These are phyloP conservation scores for Verticillium dahliae DNA, from an alignment of 2,329 filamentous ascomycete genomes.

Conservation along the genomic window DNA sequence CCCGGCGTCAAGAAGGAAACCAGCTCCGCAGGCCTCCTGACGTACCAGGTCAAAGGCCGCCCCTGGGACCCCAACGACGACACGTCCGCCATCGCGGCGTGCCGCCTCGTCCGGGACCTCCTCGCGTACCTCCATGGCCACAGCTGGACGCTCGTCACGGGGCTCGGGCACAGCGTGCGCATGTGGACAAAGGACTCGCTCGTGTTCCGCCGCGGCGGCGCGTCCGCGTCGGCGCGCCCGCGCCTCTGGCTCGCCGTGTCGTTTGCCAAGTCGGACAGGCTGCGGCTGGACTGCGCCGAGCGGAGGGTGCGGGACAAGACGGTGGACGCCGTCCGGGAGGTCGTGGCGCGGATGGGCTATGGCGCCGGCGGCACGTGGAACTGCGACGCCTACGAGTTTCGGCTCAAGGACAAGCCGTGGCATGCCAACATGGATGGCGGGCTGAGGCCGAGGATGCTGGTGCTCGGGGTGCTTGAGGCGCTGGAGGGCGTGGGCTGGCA, in stretches of 20 bases:
- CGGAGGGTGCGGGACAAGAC: background rate
- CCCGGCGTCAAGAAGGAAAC: constrained; percentile 12
- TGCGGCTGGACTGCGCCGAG: background rate
- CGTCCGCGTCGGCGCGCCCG: background rate
- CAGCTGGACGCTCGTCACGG: constrained; percentile 12
- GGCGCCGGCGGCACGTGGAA: constrained; percentile 11
- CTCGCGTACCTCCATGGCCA: constrained; percentile 12
- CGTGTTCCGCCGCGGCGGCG: constrained; percentile 8
- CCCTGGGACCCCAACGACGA: constrained; percentile 12
- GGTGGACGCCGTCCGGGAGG: background rate
- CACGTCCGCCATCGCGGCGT: constrained; percentile 8
- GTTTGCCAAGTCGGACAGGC: background rate
- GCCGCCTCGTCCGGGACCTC: constrained; percentile 14
- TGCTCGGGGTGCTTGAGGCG: constrained; percentile 12
- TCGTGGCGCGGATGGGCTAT: constrained; percentile 3
- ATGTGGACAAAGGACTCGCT: constrained; percentile 14
- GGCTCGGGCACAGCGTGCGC: constrained; percentile 7
- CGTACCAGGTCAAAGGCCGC: constrained; percentile 14
- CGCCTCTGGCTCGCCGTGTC: background rate
- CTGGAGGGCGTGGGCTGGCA: constrained; percentile 13
- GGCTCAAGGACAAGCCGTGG: constrained; percentile 14
- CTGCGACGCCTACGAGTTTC: constrained; percentile 14
- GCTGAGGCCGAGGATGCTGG: constrained; percentile 10
- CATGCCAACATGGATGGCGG: constrained; percentile 5
- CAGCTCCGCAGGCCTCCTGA: constrained; percentile 8